Conservation (phyloP, 2,329 filamentous ascomycete species). For the Ceratocystis eucalypticola region DNA sequence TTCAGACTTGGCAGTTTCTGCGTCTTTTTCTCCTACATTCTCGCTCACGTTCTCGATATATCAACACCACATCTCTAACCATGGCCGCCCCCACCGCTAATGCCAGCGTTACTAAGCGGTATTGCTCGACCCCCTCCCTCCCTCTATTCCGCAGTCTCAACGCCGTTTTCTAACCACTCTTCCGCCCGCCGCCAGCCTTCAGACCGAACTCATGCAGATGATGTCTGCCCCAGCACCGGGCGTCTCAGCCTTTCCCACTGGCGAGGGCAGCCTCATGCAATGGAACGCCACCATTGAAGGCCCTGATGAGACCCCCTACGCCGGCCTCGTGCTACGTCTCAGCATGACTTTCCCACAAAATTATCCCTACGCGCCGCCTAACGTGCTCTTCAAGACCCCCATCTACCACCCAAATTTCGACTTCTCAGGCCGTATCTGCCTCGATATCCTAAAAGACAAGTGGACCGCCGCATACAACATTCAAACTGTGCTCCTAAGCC, state of each 20-base stretch:
- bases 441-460: conserved; percentile 97
- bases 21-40: neutral
- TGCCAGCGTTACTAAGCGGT: conserved; percentile 57
- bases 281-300: conserved; percentile 94
- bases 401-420: conserved; percentile 99
- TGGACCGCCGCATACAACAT: conserved; percentile 98
- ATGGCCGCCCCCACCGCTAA: conserved; percentile 5
- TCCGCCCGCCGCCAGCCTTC: conserved; percentile 46
- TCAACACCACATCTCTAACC: neutral
- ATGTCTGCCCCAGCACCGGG: conserved; percentile 92
- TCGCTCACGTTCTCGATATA: neutral
- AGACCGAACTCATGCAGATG: conserved; percentile 95
- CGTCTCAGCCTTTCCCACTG: conserved; percentile 85
- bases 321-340: conserved; percentile 78
- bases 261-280: conserved; percentile 74
- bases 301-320: conserved; percentile 82
- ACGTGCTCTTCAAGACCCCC: conserved; percentile 91
- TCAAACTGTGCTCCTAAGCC: conserved; percentile 77
- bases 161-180: conserved; percentile 7
- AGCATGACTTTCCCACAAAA: conserved; percentile 79
- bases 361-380: conserved; percentile 84
- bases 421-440: conserved; percentile 89
- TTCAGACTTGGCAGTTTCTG: neutral
- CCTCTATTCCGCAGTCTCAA: conserved; percentile 19
- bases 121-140: conserved; percentile 22